These are phyloP conservation scores for Excoecaria cochinchinensis DNA, from an alignment of 345 rosid species.

Conservation along the genomic window DNA sequence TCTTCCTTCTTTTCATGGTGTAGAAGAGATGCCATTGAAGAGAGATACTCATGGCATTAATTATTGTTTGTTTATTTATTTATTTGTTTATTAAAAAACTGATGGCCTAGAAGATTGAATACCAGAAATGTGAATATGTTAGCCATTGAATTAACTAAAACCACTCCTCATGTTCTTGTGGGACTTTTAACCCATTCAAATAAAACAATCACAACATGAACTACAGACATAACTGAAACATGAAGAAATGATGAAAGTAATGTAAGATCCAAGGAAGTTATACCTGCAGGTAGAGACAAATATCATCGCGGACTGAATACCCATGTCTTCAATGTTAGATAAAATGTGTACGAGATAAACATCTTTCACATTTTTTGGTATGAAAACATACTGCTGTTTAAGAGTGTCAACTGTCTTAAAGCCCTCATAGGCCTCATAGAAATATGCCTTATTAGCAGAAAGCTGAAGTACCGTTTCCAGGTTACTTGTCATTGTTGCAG, in stretches of 20 bases:
- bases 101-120: neutral
- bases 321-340: constrained; percentile 82
- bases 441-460: constrained; percentile 84
- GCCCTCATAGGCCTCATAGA: constrained; percentile 95
- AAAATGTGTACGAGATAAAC: constrained; percentile 71
- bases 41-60: neutral
- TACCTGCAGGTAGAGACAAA: constrained; percentile 98
- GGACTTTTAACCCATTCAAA: neutral
- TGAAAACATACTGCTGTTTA: constrained; percentile 69
- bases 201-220: neutral
- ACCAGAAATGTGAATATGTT: neutral
- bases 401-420: constrained; percentile 87
- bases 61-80: too few species aligned
- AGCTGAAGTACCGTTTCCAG: constrained; percentile 66
- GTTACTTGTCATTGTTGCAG: constrained; percentile 91
- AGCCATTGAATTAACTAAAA: too few species aligned
- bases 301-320: constrained; percentile 82
- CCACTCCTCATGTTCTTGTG: neutral
- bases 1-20: neutral
- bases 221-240: neutral
- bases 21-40: neutral
- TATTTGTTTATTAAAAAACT: too few species aligned
- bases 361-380: constrained; percentile 80
- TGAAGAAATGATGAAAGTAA: neutral
- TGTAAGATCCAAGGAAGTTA: neutral